A percentile compares a stretch with the other conserved stretches of the same genome.
These are phyloP conservation scores for Rhodomyrtus tomentosa DNA, from an alignment of 345 rosid species.

Conservation along the genomic window DNA sequence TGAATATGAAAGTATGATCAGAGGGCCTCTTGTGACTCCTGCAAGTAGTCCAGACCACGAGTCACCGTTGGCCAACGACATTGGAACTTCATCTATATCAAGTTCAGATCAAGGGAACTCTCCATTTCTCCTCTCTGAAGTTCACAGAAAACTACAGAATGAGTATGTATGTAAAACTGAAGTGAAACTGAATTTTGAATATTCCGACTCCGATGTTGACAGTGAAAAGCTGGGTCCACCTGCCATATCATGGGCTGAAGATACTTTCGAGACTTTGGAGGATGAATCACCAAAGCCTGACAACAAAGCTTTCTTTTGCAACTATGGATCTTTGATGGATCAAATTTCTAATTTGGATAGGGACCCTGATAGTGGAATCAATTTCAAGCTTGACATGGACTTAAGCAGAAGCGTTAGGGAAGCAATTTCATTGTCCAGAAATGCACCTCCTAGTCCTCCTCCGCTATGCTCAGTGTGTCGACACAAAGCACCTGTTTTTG, in stretches of 20 bases:
- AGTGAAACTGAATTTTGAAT: constrained; percentile 34
- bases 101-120: constrained; percentile 88
- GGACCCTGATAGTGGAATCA: constrained; percentile 39
- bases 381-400: constrained; percentile 40
- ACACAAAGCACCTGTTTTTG: constrained; percentile 87
- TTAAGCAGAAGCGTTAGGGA: constrained; percentile 73
- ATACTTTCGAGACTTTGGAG: constrained; percentile 14
- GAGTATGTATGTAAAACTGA: constrained; percentile 29
- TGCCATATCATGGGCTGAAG: constrained; percentile 47
- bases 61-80: constrained; percentile 54
- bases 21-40: constrained; percentile 86
- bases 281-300: constrained; percentile 29
- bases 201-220: constrained; percentile 63
- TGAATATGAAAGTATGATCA: constrained; percentile 17
- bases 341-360: constrained; percentile 36
- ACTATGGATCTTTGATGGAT: constrained; percentile 31
- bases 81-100: constrained; percentile 79
- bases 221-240: constrained; percentile 36
- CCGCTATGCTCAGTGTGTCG: constrained; percentile 94
- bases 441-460: constrained; percentile 79
- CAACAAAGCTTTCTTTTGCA: constrained; percentile 24
- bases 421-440: constrained; percentile 69
- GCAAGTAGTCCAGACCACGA: constrained; percentile 90
- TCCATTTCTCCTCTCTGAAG: constrained; percentile 43
- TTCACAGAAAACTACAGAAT: constrained; percentile 42